phyloP scores from a whole-genome alignment of 495 filamentous ascomycete genomes.

The Aspergillus diversus region DNA sequence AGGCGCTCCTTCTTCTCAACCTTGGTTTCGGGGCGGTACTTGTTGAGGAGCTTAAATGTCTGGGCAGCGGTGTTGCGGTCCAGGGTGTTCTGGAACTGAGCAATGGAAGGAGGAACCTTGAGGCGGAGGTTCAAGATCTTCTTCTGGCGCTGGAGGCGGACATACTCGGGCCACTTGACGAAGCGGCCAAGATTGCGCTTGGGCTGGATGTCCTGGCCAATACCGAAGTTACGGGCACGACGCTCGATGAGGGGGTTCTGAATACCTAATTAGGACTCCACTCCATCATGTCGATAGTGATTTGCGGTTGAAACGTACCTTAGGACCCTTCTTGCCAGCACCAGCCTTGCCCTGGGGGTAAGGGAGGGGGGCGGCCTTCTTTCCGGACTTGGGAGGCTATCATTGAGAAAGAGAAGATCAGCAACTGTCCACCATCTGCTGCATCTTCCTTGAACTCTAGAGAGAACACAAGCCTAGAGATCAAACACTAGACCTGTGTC shows the following conservation, averaged over 20 bases:
- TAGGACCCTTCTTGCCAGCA: conserved; percentile 85
- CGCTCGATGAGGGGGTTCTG: conserved; percentile 99
- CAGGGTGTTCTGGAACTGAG: conserved; percentile 96
- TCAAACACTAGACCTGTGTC: conserved; percentile 57
- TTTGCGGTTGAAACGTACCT: conserved; percentile 65
- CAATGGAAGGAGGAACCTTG: conserved; percentile 96
- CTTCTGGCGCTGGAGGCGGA: conserved; percentile 98
- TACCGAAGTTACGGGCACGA: conserved; percentile 95
- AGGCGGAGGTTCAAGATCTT: conserved; percentile 98
- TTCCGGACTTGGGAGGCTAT: conserved; percentile 97
- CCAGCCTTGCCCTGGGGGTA: conserved; percentile 94
- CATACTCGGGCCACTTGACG: conserved; percentile 99
- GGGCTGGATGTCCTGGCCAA: conserved; percentile 98
- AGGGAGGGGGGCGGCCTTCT: conserved; percentile 93
- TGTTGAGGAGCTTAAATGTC: conserved; percentile 97
- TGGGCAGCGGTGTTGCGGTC: conserved; percentile 99
- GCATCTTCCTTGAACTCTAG: conserved; percentile 91
- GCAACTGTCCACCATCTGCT: conserved; percentile 78
- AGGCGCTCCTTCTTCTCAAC: conserved; percentile 99
- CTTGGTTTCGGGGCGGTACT: conserved; percentile 99
- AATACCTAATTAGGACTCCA: no score
- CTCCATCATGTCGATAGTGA: no score
- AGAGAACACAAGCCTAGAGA: conserved; percentile 63
- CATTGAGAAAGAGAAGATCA: conserved; percentile 99
- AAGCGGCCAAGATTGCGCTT: conserved; percentile 96